phyloP scores from a whole-genome alignment of 2,329 filamentous ascomycete species.

The Coniochaeta sp. region DNA sequence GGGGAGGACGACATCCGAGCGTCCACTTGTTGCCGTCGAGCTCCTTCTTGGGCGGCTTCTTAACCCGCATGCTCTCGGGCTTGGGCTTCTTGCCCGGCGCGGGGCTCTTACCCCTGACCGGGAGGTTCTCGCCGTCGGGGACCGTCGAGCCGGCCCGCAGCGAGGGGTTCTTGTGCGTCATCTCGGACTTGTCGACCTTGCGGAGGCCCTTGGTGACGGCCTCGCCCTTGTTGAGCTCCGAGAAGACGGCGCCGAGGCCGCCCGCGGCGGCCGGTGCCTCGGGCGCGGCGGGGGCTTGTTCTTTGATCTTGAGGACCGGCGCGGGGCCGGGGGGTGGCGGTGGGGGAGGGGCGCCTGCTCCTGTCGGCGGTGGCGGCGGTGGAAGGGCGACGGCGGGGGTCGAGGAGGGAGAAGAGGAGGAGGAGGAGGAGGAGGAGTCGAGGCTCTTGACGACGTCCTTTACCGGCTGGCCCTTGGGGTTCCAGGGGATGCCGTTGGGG shows the following conservation, averaged over 20 bases:
- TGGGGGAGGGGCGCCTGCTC: conserved; percentile 50
- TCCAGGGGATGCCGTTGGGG: conserved; percentile 77
- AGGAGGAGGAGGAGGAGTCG: conserved; percentile 31
- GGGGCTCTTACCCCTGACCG: conserved; percentile 69
- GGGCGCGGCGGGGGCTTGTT: conserved; percentile 35
- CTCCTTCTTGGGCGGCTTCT: conserved; percentile 73
- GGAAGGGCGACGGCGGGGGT: too few relatives aligned
- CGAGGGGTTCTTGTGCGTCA: conserved; percentile 97
- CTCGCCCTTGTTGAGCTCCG: conserved; percentile 81
- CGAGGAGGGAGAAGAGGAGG: conserved; percentile 30
- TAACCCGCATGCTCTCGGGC: conserved; percentile 75
- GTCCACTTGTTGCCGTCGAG: conserved; percentile 91
- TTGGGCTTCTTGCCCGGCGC: conserved; percentile 83
- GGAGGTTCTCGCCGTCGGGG: conserved; percentile 50
- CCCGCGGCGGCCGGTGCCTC: conserved; percentile 20
- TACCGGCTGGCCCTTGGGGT: conserved; percentile 66
- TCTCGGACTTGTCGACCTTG: conserved; percentile 91
- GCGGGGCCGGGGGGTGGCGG: conserved; percentile 66
- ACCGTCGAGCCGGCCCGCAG: conserved; percentile 69
- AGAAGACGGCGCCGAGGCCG: conserved; percentile 84
- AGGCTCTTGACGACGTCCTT: conserved; percentile 58
- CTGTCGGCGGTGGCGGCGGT: conserved; percentile 45
- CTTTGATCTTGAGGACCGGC: conserved; percentile 54
- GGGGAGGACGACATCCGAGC: conserved; percentile 46
- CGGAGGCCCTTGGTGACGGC: conserved; percentile 81